Evolutionary conservation across 495 filamentous ascomycete genomes (phyloP).

Genomic region (Evansstolkia leycettana): DNA sequence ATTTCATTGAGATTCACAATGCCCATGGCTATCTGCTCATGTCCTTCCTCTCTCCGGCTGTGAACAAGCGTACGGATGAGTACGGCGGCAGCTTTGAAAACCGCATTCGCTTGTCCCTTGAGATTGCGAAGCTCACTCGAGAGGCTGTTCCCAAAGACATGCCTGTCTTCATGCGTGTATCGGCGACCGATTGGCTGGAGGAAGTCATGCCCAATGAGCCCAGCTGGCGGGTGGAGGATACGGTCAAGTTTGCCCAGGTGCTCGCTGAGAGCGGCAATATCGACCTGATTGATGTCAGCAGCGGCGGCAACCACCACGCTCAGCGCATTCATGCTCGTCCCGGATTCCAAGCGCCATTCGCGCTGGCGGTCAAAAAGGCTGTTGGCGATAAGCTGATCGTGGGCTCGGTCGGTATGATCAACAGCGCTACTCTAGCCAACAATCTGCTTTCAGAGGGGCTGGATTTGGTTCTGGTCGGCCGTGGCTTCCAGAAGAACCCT

Average conservation of each 20-base stretch:
- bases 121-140: conserved; percentile 43
- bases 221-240: conserved; percentile 45
- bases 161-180: conserved; percentile 54
- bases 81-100: conserved; percentile 59
- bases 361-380: conserved; percentile 48
- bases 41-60: conserved; percentile 49
- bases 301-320: conserved; percentile 45
- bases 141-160: conserved; percentile 41
- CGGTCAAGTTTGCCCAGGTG: conserved; percentile 36
- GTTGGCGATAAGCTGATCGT: conserved; percentile 48
- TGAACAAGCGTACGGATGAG: conserved; percentile 48
- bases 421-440: conserved; percentile 42
- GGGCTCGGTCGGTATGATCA: conserved; percentile 50
- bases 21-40: conserved; percentile 54
- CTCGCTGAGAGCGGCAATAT: conserved; percentile 40
- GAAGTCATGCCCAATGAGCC: conserved; percentile 27
- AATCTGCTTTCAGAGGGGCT: conserved; percentile 37
- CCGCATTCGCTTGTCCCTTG: conserved; percentile 41
- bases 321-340: conserved; percentile 47
- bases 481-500: conserved; percentile 60
- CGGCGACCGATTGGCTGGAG: conserved; percentile 48
- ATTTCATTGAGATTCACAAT: conserved; percentile 44
- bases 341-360: conserved; percentile 55
- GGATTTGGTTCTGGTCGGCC: conserved; percentile 48
- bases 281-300: conserved; percentile 53